A percentile compares a stretch with the other conserved stretches of the same genome.
Conservation (phyloP, 1,139 yeast genomes). For the Kurtzmaniella quercitrusa region DNA sequence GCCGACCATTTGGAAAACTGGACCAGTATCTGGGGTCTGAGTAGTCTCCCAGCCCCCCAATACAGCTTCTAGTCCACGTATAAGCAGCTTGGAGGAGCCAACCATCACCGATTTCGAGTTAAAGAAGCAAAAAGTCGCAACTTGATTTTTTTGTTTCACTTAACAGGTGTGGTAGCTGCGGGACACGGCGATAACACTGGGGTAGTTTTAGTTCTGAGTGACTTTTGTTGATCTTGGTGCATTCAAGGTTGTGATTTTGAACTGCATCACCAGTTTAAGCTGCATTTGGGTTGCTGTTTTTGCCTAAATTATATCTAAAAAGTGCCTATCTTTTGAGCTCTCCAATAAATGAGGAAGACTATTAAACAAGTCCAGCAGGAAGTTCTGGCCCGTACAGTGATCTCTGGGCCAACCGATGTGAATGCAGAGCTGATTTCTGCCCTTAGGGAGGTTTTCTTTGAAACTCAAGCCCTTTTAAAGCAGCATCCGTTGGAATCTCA, state of each 20-base stretch:
- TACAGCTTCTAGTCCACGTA: conserved; percentile 25
- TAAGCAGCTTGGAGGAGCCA: conserved; percentile 33
- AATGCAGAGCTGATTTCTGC: background rate
- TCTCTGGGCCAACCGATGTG: background rate
- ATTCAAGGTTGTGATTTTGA: no score
- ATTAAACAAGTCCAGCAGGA: background rate
- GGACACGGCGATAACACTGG: no score
- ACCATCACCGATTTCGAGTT: conserved; percentile 14
- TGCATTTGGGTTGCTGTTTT: no score
- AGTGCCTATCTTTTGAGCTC: background rate
- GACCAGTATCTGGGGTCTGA: conserved; percentile 9
- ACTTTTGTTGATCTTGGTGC: no score
- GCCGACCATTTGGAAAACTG: conserved; percentile 16
- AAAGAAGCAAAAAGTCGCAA: background rate
- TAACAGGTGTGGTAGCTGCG: no score
- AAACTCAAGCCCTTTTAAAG: conserved; percentile 12
- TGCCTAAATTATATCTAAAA: no score
- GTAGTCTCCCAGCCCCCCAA: conserved; percentile 25
- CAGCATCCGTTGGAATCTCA: conserved; percentile 12
- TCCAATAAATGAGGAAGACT: background rate
- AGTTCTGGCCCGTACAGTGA: conserved; percentile 1
- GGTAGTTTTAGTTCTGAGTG: no score
- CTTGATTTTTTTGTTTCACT: background rate
- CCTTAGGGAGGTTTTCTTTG: conserved; percentile 19
- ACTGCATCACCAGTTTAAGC: no score